phyloP scores from a whole-genome alignment of 1,284 basidiomycete species.

The Xerocomus amazonicus region DNA sequence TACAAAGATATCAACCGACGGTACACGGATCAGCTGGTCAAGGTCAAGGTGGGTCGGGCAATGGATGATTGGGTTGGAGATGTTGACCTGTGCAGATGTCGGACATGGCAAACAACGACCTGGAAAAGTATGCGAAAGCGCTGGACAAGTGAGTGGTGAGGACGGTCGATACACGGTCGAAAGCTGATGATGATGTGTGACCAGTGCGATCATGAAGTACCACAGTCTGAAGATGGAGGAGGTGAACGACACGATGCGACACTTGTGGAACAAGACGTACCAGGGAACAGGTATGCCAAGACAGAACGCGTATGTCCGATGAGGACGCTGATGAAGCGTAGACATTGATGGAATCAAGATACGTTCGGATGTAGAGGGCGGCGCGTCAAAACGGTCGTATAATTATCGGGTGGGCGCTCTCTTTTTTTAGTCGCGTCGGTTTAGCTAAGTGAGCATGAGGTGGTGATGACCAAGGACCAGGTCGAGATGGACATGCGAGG shows the following conservation, averaged over 20 bases:
- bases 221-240: conserved; percentile 99
- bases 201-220: conserved; percentile 95
- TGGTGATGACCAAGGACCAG: conserved; percentile 98
- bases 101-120: conserved; percentile 90
- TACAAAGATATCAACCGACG: conserved; percentile 85
- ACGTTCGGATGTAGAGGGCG: conserved; percentile 89
- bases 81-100: conserved; percentile 55
- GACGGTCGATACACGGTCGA: not conserved
- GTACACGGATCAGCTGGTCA: conserved; percentile 89
- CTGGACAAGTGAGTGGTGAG: conserved; percentile 72
- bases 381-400: conserved; percentile 86
- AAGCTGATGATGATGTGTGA: conserved; percentile 9
- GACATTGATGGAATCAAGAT: conserved; percentile 99
- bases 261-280: conserved; percentile 98
- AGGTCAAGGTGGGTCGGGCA: conserved; percentile 71
- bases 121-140: conserved; percentile 97
- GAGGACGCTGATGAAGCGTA: conserved; percentile 30
- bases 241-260: conserved; percentile 95
- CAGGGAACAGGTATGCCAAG: conserved; percentile 83
- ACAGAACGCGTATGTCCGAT: conserved; percentile 9
- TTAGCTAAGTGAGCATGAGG: too few relatives aligned
- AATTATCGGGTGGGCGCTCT: conserved; percentile 94
- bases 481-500: conserved; percentile 99
- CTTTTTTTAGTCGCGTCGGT: too few relatives aligned
- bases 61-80: conserved; percentile 2